Percentiles rank a stretch among this genome's conserved stretches.
These are phyloP conservation scores for Didymella exigua DNA, from an alignment of 2,329 filamentous ascomycete genomes.

Conservation along the genomic window DNA sequence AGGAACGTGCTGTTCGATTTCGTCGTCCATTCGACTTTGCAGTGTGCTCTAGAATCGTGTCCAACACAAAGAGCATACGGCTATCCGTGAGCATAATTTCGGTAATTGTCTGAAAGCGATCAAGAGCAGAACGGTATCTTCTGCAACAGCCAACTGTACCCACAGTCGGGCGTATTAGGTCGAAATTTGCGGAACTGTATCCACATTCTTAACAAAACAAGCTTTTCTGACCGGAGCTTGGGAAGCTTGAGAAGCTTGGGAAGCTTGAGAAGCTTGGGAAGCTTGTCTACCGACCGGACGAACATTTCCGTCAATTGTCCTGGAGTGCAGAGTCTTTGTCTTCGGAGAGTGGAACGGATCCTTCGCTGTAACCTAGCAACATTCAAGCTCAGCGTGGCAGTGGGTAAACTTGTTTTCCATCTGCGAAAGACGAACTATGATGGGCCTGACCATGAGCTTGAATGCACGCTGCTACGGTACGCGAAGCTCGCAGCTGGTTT, in stretches of 20 bases:
- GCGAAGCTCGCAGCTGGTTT: too few species aligned
- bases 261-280: not conserved
- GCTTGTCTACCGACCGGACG: not conserved
- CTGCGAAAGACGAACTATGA: too few species aligned
- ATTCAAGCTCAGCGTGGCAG: not conserved
- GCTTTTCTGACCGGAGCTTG: not conserved
- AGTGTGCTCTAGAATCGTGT: not conserved
- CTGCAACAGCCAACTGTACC: not conserved
- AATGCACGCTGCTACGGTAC: not conserved
- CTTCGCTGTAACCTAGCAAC: not conserved
- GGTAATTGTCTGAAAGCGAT: not conserved
- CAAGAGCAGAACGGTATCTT: not conserved
- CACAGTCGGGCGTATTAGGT: not conserved
- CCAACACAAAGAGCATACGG: not conserved
- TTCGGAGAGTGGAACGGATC: not conserved
- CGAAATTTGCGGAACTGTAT: not conserved
- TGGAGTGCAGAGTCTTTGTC: not conserved
- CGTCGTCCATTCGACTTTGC: not conserved
- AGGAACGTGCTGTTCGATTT: not conserved
- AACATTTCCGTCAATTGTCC: not conserved
- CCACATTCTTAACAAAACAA: not conserved
- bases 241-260: not conserved
- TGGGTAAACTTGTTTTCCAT: too few species aligned
- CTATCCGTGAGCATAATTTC: not conserved
- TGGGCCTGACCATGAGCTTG: too few species aligned